Base-by-base conservation (phyloP, 768 basidiomycete genomes). In the Trametes cubensis region DNA sequence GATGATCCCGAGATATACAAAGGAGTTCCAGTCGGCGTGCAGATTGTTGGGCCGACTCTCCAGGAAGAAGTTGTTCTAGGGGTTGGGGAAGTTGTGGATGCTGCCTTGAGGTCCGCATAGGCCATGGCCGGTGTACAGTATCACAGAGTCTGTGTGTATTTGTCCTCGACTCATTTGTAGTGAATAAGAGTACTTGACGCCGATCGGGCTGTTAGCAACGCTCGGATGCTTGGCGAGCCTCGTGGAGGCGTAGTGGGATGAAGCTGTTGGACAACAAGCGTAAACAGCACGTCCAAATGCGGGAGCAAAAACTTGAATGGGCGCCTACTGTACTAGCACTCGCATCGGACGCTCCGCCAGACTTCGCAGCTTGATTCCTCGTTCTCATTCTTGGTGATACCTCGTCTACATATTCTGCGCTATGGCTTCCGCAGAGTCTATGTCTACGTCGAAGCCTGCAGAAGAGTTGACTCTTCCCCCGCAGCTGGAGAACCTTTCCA, bases 401-500 rank as follows among this genome's bases (percentile, higher is more conserved):
- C 40, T 26, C 18, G 17, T 14, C 25, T 23, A 18, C 5, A 8
- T 21, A 21, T 46, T 26, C 23, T 23, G 11, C 13, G 13, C 48
- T 17, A 63, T 63, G 62, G 25, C 46, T 2, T 47, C 28, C 21
- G 34, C 18, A 10, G 21, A 20, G 25, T n/a, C 38, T 30, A 10
- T 5, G 6, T 17, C 18, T 6, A 20, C 23, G 26, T 4, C 44
- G 40, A 14, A 48, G 23, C 15, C 41, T 0, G 14, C 26, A 0
- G 64, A 64, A 54, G 64, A 69, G 13, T 41, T 61, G 15, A 10
- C 51, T 23, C 63, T 79, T n/a, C 79, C 78, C 17, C 66, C 74
- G 17, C 78, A 83, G 59, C 76, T 90, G 28, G 73, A 73, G 44
- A 68, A 67, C 47, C 79, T 92, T 44, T 82, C 87, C 21, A 71